Evolutionary conservation across 78 protist species (phyloP).

Genomic region (Chrysochromulina tobinii): DNA sequence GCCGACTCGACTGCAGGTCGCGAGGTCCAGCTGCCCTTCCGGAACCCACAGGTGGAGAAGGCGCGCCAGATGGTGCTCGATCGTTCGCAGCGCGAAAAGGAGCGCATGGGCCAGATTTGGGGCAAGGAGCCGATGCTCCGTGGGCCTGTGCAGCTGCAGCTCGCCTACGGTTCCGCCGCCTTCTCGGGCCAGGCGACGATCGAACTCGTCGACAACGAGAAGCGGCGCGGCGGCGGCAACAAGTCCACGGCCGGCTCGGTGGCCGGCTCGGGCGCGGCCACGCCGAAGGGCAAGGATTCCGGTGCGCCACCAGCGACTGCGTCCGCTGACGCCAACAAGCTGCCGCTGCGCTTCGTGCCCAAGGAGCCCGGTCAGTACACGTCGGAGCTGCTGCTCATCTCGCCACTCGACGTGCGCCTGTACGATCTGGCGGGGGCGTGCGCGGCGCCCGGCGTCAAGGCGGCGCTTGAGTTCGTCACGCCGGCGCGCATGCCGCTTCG

Average conservation of each 20-base stretch:
- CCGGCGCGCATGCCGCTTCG: constrained; percentile 35
- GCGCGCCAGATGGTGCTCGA: not conserved
- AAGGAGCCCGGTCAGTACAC: constrained; percentile 39
- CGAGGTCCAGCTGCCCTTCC: not conserved
- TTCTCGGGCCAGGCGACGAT: not conserved
- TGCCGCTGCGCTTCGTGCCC: constrained; percentile 27
- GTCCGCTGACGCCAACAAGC: not conserved
- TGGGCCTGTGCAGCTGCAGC: not conserved
- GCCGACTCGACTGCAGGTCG: not conserved
- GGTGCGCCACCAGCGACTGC: not conserved
- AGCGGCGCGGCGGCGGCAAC: not conserved
- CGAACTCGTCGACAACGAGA: not conserved
- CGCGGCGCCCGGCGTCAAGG: not conserved
- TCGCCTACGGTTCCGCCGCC: not conserved
- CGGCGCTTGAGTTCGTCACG: constrained; percentile 34
- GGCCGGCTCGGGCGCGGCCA: not conserved
- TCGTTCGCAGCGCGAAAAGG: not conserved
- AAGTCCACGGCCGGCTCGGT: not conserved
- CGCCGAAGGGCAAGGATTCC: not conserved
- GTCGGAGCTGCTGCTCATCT: not conserved
- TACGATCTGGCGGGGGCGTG: constrained; percentile 1
- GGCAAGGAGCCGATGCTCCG: not conserved
- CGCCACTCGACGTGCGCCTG: constrained; percentile 48
- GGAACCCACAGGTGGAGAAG: not conserved
- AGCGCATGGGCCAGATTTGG: not conserved